Evolutionary conservation across 768 basidiomycete species (phyloP).

Genomic region (Boletus eberwhitei): DNA sequence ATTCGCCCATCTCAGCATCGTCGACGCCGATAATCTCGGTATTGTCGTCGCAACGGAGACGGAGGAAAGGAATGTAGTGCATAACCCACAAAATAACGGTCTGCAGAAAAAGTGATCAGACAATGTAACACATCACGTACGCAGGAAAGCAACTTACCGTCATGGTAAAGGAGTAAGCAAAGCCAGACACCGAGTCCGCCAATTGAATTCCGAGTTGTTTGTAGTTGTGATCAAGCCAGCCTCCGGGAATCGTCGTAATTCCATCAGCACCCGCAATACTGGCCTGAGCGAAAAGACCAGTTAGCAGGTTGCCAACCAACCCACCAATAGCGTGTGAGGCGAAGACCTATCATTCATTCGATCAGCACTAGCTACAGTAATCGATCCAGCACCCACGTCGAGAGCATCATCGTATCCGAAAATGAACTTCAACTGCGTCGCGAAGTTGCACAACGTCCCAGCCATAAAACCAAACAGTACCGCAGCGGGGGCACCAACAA

Average conservation of each 20-base stretch:
- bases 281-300: conserved; percentile 83
- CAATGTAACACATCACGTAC: background rate
- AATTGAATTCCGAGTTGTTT: conserved; percentile 85
- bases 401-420: conserved; percentile 75
- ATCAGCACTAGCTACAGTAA: background rate
- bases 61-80: conserved; percentile 80
- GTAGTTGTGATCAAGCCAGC: conserved; percentile 84
- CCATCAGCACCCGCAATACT: conserved; percentile 83
- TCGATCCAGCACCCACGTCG: conserved; percentile 49
- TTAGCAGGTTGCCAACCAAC: conserved; percentile 77
- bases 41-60: conserved; percentile 64
- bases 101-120: conserved; percentile 29
- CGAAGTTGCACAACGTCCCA: conserved; percentile 86
- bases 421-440: conserved; percentile 91
- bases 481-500: conserved; percentile 77
- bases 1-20: conserved; percentile 88
- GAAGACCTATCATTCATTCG: conserved; percentile 60
- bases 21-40: conserved; percentile 83
- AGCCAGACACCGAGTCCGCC: conserved; percentile 65
- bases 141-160: conserved; percentile 48
- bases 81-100: conserved; percentile 84
- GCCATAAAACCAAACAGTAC: conserved; percentile 84
- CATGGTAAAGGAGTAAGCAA: conserved; percentile 71
- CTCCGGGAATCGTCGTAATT: conserved; percentile 59
- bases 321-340: conserved; percentile 82